Conservation (phyloP, 192 early-diverging fungal species). For the Kappamyces sp. region DNA sequence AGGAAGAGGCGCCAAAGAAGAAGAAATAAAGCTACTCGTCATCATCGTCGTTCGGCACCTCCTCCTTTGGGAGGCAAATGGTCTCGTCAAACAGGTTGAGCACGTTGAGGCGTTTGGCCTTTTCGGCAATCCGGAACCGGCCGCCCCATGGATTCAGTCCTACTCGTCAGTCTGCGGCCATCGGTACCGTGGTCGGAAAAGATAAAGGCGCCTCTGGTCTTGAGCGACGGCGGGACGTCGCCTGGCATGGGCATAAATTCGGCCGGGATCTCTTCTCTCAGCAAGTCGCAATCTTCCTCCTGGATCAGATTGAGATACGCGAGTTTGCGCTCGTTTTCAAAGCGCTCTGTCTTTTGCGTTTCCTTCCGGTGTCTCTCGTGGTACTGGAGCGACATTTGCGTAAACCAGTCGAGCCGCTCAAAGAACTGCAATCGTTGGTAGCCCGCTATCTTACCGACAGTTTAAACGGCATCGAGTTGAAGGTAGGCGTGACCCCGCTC, state of each 20-base stretch:
- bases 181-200: conserved; percentile 35
- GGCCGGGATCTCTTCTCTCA: conserved; percentile 21
- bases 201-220: conserved; percentile 8
- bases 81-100: conserved; percentile 53
- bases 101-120: conserved; percentile 32
- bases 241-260: conserved; percentile 52
- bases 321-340: conserved; percentile 41
- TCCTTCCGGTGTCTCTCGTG: conserved; percentile 1
- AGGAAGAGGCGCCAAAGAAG: conserved; percentile 28
- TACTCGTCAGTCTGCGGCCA: not conserved
- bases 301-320: conserved; percentile 28
- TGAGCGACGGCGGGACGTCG: conserved; percentile 25
- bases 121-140: conserved; percentile 29
- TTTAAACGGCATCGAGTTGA: conserved; percentile 15
- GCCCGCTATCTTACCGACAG: not conserved
- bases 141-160: conserved; percentile 46
- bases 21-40: conserved; percentile 21
- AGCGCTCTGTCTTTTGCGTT: conserved; percentile 23
- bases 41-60: not conserved
- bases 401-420: conserved; percentile 45
- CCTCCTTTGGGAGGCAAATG: conserved; percentile 9
- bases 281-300: not conserved
- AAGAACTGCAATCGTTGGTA: conserved; percentile 32
- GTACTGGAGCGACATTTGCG: conserved; percentile 33
- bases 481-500: not conserved